A percentile compares a stretch with the other conserved stretches of the same genome.
These are phyloP conservation scores for Coemansia sp. DNA, from an alignment of 192 early-diverging fungal genomes.

Conservation along the genomic window DNA sequence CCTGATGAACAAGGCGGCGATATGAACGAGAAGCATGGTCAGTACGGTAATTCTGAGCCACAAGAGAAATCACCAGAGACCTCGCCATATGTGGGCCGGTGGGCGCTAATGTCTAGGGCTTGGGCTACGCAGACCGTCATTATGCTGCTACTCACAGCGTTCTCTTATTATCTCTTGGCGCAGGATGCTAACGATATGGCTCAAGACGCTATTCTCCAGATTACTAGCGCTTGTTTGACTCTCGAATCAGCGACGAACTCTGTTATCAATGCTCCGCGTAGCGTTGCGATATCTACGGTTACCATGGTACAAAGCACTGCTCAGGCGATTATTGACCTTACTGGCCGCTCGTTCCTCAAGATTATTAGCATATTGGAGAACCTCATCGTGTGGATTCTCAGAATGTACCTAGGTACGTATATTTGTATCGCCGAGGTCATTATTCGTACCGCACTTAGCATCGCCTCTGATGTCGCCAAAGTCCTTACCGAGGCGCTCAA, in stretches of 20 bases:
- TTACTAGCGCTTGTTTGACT: constrained; percentile 21
- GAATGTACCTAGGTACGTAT: constrained; percentile 45
- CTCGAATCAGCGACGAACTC: constrained; percentile 23
- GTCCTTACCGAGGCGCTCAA: constrained; percentile 37
- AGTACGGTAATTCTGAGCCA: not conserved
- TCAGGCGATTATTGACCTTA: constrained; percentile 13
- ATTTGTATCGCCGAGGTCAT: constrained; percentile 52
- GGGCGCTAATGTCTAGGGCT: constrained; percentile 33
- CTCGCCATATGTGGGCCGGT: constrained; percentile 39
- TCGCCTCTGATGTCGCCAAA: constrained; percentile 21
- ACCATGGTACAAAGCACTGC: constrained; percentile 21
- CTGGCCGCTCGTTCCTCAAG: constrained; percentile 20
- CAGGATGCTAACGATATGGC: constrained; percentile 16
- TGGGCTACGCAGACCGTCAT: constrained; percentile 46
- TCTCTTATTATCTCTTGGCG: constrained; percentile 28
- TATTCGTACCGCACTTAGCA: constrained; percentile 34
- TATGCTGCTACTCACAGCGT: constrained; percentile 33
- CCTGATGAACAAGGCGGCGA: not conserved
- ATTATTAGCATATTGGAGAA: constrained; percentile 26
- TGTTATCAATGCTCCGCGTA: constrained; percentile 33
- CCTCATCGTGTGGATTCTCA: constrained; percentile 40
- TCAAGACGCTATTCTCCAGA: not conserved
- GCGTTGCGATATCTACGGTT: constrained; percentile 23
- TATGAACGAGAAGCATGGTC: not conserved
- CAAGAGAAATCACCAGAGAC: not conserved